phyloP scores from a whole-genome alignment of 306 rosid species.

The Vigna radiata region DNA sequence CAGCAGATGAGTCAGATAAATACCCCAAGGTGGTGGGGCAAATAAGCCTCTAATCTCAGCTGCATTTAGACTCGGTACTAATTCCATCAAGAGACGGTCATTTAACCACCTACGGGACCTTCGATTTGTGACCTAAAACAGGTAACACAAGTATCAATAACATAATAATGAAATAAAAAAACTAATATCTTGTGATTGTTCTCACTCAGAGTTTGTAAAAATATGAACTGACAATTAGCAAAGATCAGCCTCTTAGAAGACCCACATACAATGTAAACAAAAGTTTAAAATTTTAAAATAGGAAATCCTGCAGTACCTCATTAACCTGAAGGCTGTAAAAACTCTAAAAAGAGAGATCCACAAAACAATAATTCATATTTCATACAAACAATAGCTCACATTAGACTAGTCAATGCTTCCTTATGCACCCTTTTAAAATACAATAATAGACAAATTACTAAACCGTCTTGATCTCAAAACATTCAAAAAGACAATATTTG shows the following conservation, averaged over 20 bases:
- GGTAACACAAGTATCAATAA: neutral
- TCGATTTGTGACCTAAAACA: slow-evolving; percentile 78
- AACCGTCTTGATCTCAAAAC: neutral
- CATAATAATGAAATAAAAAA: slow-evolving; percentile 14
- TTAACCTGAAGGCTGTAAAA: neutral
- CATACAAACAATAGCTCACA: neutral
- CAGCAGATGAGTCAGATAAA: slow-evolving; percentile 36
- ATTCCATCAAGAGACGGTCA: slow-evolving; percentile 89
- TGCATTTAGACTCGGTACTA: slow-evolving; percentile 84
- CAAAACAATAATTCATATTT: neutral
- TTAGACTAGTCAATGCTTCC: slow-evolving; percentile 12
- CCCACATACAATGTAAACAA: neutral
- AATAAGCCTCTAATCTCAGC: slow-evolving; percentile 93
- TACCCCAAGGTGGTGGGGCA: slow-evolving; percentile 98
- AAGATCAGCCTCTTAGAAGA: slow-evolving; percentile 1
- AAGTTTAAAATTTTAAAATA: neutral
- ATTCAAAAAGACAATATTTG: slow-evolving; percentile 18
- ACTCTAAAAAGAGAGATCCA: neutral
- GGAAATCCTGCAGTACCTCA: neutral
- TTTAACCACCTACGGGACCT: slow-evolving; percentile 90
- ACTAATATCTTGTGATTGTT: neutral
- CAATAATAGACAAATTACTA: slow-evolving; percentile 23
- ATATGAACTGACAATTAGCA: slow-evolving; percentile 1
- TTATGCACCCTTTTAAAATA: slow-evolving; percentile 4
- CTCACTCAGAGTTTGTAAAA: slow-evolving; percentile 1